A percentile compares a stretch with the other conserved stretches of the same genome.
Evolutionary conservation across 805 yeast genomes (phyloP).

Genomic region (Lachancea mirantina): DNA sequence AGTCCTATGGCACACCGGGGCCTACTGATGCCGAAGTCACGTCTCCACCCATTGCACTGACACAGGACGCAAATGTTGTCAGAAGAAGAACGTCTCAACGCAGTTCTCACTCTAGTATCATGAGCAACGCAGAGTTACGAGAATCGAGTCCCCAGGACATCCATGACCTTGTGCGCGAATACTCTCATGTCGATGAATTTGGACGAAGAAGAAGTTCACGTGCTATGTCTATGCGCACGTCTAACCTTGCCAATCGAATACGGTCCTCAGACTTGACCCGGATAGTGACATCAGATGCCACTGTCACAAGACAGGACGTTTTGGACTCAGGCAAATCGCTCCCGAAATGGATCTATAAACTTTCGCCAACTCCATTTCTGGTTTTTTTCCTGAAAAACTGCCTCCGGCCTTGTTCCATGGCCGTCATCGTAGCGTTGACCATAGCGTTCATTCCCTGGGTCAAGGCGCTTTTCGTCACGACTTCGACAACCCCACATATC

Average conservation of each 20-base stretch:
- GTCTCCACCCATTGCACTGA: constrained; percentile 6
- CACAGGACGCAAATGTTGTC: background rate
- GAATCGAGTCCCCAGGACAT: constrained; percentile 37
- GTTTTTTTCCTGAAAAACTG: constrained; percentile 45
- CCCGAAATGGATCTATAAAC: constrained; percentile 23
- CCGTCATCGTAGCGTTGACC: constrained; percentile 57
- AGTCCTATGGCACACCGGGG: too few relatives aligned
- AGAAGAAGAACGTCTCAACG: constrained; percentile 5
- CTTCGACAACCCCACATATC: constrained; percentile 38
- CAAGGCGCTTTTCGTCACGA: constrained; percentile 59
- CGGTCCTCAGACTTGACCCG: constrained; percentile 25
- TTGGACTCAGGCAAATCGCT: constrained; percentile 25
- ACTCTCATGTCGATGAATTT: constrained; percentile 32
- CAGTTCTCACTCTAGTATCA: constrained; percentile 1
- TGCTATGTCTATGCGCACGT: constrained; percentile 3
- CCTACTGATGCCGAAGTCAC: constrained; percentile 1
- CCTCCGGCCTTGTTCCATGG: constrained; percentile 63
- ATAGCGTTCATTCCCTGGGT: constrained; percentile 86
- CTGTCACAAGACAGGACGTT: constrained; percentile 26
- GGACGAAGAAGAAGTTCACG: constrained; percentile 23
- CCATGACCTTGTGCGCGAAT: constrained; percentile 43
- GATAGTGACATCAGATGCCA: constrained; percentile 31
- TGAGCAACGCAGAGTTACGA: constrained; percentile 26
- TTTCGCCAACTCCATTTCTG: constrained; percentile 23
- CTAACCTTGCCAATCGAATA: constrained; percentile 12